Conservation (phyloP, 2,329 filamentous ascomycete species). For the Magnaporthiopsis poae region DNA sequence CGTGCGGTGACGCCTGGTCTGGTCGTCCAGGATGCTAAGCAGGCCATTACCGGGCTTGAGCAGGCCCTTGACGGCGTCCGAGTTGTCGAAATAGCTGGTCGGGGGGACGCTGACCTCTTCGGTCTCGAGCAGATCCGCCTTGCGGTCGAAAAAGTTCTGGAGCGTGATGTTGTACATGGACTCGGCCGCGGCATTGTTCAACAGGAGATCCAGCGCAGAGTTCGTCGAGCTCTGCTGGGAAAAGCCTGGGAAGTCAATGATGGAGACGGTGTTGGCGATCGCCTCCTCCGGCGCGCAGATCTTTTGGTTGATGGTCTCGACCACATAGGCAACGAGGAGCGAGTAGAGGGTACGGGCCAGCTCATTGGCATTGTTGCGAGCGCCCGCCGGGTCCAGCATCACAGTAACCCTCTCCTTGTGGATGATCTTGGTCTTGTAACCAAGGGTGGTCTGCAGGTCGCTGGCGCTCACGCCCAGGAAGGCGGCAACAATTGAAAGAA, state of each 20-base stretch:
- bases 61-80: slow-evolving; percentile 81
- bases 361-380: slow-evolving; percentile 85
- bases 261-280: slow-evolving; percentile 85
- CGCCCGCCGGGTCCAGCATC: slow-evolving; percentile 88
- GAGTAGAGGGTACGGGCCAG: slow-evolving; percentile 88
- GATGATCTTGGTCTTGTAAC: slow-evolving; percentile 94
- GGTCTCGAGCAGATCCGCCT: slow-evolving; percentile 83
- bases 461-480: slow-evolving; percentile 77
- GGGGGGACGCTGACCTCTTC: slow-evolving; percentile 85
- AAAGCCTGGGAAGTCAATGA: slow-evolving; percentile 95
- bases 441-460: slow-evolving; percentile 77
- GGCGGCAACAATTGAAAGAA: slow-evolving; percentile 75
- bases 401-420: slow-evolving; percentile 95
- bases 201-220: slow-evolving; percentile 79
- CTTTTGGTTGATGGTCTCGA: slow-evolving; percentile 83
- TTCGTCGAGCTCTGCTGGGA: slow-evolving; percentile 73
- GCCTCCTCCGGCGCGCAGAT: slow-evolving; percentile 79
- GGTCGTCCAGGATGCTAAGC: slow-evolving; percentile 88
- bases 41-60: slow-evolving; percentile 88
- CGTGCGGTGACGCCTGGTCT: slow-evolving; percentile 78
- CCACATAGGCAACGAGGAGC: slow-evolving; percentile 83
- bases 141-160: slow-evolving; percentile 91
- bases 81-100: slow-evolving; percentile 96
- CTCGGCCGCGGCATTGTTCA: slow-evolving; percentile 90
- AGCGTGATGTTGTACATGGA: slow-evolving; percentile 85